phyloP scores from a whole-genome alignment of 2,329 filamentous ascomycete genomes.

The Leptographium wingfieldii region DNA sequence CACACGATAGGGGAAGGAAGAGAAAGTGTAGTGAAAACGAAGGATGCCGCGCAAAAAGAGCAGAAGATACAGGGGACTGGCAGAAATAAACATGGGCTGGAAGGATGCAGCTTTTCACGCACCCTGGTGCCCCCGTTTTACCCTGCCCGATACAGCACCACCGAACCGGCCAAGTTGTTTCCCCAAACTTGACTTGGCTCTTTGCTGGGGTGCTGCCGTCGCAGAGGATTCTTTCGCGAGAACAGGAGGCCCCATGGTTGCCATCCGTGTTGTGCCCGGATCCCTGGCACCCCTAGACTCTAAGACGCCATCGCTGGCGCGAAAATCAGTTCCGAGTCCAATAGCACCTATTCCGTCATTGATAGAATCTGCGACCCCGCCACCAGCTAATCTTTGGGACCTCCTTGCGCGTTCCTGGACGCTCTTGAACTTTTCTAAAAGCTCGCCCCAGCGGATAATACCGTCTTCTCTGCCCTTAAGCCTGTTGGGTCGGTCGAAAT shows the following conservation, averaged over 20 bases:
- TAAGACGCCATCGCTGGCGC: conserved; percentile 27
- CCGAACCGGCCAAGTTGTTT: conserved; percentile 58
- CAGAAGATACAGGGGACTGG: background rate
- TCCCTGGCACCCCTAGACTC: conserved; percentile 30
- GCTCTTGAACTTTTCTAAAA: conserved; percentile 85
- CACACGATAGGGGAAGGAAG: no score
- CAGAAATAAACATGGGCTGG: background rate
- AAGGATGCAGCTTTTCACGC: background rate
- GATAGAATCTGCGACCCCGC: conserved; percentile 25
- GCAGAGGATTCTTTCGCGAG: conserved; percentile 31
- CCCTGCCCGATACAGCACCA: conserved; percentile 55
- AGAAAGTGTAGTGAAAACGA: no score
- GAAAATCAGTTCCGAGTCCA: conserved; percentile 21
- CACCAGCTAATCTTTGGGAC: conserved; percentile 45
- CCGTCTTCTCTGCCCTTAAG: conserved; percentile 73
- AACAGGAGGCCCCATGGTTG: conserved; percentile 19
- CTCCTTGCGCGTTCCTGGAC: conserved; percentile 80
- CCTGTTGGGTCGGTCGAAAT: conserved; percentile 61
- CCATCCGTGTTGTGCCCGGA: conserved; percentile 16
- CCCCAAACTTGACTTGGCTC: conserved; percentile 47
- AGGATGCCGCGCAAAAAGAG: no score
- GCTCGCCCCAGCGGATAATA: conserved; percentile 79
- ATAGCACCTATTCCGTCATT: conserved; percentile 31
- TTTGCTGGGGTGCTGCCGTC: conserved; percentile 37
- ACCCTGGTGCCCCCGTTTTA: conserved; percentile 34